Evolutionary conservation across 768 basidiomycete species (phyloP).

Genomic region (Hericium erinaceus): DNA sequence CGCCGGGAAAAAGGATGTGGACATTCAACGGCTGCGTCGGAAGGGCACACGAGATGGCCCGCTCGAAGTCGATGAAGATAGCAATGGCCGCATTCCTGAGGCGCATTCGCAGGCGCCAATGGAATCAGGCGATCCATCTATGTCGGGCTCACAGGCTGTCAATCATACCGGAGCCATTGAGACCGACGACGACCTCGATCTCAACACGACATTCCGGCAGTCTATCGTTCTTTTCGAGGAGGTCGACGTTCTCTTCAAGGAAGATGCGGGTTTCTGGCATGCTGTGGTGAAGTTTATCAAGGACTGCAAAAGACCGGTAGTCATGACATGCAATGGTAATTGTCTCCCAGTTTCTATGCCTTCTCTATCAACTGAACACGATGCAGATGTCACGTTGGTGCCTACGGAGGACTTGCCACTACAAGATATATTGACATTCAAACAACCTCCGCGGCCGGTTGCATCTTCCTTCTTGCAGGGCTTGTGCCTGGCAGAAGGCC

Average conservation of each 20-base stretch:
- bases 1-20: too few species aligned
- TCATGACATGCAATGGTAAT: slow-evolving; percentile 93
- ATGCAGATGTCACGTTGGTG: slow-evolving; percentile 59
- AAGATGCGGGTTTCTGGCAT: slow-evolving; percentile 82
- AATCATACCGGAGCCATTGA: not conserved
- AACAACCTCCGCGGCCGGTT: slow-evolving; percentile 20
- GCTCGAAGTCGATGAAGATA: not conserved
- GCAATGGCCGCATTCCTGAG: not conserved
- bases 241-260: slow-evolving; percentile 86
- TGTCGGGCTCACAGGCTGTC: not conserved
- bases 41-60: not conserved
- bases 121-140: not conserved
- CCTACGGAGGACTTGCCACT: slow-evolving; percentile 69
- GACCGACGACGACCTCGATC: not conserved
- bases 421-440: slow-evolving; percentile 61
- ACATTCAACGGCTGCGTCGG: not conserved
- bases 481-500: slow-evolving; percentile 12
- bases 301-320: slow-evolving; percentile 77
- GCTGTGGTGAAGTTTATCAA: slow-evolving; percentile 74
- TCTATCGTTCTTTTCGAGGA: slow-evolving; percentile 91
- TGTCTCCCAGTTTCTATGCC: slow-evolving; percentile 3
- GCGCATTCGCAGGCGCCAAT: slow-evolving; percentile 11
- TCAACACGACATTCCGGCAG: slow-evolving; percentile 31
- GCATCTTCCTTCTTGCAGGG: slow-evolving; percentile 16
- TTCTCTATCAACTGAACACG: slow-evolving; percentile 2